These are phyloP conservation scores for Agapanthus africanus DNA, from an alignment of 106 monocot genomes.

Conservation along the genomic window DNA sequence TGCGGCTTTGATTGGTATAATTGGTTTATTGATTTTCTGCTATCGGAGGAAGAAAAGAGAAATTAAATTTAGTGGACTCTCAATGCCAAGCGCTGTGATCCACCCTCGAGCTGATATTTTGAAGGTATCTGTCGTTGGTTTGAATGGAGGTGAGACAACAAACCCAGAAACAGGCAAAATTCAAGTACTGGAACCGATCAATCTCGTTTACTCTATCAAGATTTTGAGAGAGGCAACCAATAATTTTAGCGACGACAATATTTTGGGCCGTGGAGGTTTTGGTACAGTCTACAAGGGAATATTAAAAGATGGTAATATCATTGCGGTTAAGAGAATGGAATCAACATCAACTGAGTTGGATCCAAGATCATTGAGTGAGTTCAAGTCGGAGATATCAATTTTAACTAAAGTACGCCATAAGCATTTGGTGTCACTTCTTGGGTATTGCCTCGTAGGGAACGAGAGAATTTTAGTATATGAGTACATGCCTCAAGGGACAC, in stretches of 20 bases:
- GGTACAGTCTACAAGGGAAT: slow-evolving; percentile 65
- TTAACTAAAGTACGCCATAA: slow-evolving; percentile 59
- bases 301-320: slow-evolving; percentile 48
- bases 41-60: slow-evolving; percentile 14
- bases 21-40: slow-evolving; percentile 4
- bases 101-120: slow-evolving; percentile 8
- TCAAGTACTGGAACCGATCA: slow-evolving; percentile 30
- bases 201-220: slow-evolving; percentile 39
- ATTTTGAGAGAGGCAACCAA: slow-evolving; percentile 49
- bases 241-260: slow-evolving; percentile 48
- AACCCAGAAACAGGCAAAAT: slow-evolving; percentile 15
- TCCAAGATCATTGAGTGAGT: too few relatives aligned
- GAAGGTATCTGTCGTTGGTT: slow-evolving; percentile 6
- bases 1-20: background rate
- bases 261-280: slow-evolving; percentile 66
- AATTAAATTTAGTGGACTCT: background rate
- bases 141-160: slow-evolving; percentile 2
- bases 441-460: slow-evolving; percentile 60
- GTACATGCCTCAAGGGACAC: slow-evolving; percentile 59
- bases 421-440: slow-evolving; percentile 56
- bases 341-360: slow-evolving; percentile 38
- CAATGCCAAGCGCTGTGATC: background rate
- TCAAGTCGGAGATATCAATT: slow-evolving; percentile 56
- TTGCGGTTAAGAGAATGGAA: slow-evolving; percentile 75
- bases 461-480: slow-evolving; percentile 69